phyloP scores from a whole-genome alignment of 1,284 basidiomycete genomes.

The Ganoderma sp. region DNA sequence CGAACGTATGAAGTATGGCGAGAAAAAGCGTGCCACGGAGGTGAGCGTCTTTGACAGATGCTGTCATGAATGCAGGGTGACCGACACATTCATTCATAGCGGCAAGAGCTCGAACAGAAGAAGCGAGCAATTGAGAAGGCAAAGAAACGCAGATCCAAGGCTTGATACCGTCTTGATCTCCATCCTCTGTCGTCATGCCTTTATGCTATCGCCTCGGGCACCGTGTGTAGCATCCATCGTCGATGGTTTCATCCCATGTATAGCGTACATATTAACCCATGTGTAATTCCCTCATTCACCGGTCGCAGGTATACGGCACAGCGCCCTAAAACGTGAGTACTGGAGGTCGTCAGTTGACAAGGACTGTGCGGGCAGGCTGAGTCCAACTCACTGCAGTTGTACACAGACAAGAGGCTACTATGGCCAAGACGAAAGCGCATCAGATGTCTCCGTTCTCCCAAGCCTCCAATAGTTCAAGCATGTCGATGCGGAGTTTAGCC shows the following conservation, averaged over 20 bases:
- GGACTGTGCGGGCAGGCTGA: not conserved
- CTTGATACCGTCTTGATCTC: conserved; percentile 20
- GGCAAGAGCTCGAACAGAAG: conserved; percentile 66
- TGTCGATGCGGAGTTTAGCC: conserved; percentile 23
- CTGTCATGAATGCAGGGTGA: not conserved
- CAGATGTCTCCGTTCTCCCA: conserved; percentile 35
- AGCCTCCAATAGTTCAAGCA: conserved; percentile 32
- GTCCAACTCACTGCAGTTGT: not conserved
- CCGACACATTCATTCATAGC: conserved; percentile 44
- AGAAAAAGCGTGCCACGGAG: conserved; percentile 83
- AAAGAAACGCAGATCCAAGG: conserved; percentile 50
- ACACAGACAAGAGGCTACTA: not conserved
- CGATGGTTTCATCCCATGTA: conserved; percentile 3
- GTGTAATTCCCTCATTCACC: not conserved
- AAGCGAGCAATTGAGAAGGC: conserved; percentile 64
- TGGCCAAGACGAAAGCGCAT: not conserved
- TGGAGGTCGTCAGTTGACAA: not conserved
- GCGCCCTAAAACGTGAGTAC: conserved; percentile 1
- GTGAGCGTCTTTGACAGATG: conserved; percentile 53
- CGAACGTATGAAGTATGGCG: conserved; percentile 92
- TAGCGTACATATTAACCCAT: conserved; percentile 12
- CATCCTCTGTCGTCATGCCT: conserved; percentile 4
- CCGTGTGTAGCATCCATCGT: conserved; percentile 6
- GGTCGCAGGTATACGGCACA: not conserved
- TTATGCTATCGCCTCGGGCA: conserved; percentile 10